Conservation (phyloP, 2,329 filamentous ascomycete species). For the Cladosporium phlei region DNA sequence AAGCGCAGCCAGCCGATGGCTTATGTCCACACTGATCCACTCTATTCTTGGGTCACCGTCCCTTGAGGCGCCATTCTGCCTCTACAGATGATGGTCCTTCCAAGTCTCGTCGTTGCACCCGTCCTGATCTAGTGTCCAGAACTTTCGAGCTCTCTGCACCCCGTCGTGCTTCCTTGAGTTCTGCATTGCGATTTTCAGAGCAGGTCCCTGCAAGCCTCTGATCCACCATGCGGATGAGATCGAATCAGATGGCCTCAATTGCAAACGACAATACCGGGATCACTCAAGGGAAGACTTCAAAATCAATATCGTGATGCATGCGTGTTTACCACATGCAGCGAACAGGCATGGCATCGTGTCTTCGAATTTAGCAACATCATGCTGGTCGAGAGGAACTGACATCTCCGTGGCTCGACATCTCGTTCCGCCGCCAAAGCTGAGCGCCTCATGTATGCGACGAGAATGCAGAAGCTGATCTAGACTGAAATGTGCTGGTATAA, state of each 20-base stretch:
- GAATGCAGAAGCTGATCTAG: not conserved
- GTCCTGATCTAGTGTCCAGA: not conserved
- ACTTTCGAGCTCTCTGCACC: too few species aligned
- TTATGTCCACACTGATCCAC: not conserved
- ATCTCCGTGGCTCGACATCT: not conserved
- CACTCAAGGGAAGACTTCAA: not conserved
- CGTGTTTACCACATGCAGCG: not conserved
- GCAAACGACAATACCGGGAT: too few species aligned
- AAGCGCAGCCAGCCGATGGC: slow-evolving; percentile 8
- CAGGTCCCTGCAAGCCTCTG: not conserved
- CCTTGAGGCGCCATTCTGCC: not conserved
- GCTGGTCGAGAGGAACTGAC: too few species aligned
- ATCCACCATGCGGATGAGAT: not conserved
- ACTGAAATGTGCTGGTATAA: not conserved
- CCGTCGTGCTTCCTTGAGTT: too few species aligned
- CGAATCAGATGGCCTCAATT: too few species aligned
- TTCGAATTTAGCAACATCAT: too few species aligned
- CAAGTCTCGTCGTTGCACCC: not conserved
- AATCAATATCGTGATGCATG: slow-evolving; percentile 9
- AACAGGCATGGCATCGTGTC: too few species aligned
- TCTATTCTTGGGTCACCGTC: not conserved
- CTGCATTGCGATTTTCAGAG: too few species aligned
- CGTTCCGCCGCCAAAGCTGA: not conserved
- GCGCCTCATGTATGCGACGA: not conserved
- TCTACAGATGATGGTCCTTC: not conserved